phyloP scores from a whole-genome alignment of 225 moss, liverwort and hornwort species.

The Polytrichum commune region DNA sequence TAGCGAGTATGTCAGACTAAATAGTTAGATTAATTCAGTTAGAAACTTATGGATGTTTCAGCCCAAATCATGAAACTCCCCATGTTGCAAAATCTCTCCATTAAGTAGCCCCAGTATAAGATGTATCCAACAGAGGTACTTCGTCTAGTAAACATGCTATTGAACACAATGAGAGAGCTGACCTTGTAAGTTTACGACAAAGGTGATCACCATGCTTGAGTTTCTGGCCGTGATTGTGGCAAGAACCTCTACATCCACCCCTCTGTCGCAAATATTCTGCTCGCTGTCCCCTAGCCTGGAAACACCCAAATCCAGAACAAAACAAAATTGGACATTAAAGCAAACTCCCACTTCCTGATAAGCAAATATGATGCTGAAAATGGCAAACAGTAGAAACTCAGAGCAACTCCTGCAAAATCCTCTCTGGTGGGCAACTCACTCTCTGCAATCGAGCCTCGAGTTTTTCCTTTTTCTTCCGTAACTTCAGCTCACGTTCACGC shows the following conservation, averaged over 20 bases:
- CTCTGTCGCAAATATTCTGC: conserved; percentile 94
- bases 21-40: too few relatives aligned
- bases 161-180: conserved; percentile 17
- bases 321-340: too few relatives aligned
- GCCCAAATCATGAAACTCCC: too few relatives aligned
- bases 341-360: neutral
- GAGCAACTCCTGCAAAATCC: neutral
- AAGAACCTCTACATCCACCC: conserved; percentile 83
- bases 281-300: conserved; percentile 89
- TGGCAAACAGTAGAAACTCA: neutral
- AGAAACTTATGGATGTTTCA: too few relatives aligned
- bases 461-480: conserved; percentile 84
- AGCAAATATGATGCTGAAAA: neutral
- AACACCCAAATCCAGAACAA: too few relatives aligned
- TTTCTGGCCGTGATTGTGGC: conserved; percentile 81
- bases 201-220: conserved; percentile 88
- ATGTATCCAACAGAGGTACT: too few relatives aligned
- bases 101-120: too few relatives aligned
- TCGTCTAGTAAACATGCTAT: neutral
- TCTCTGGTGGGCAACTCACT: conserved; percentile 29
- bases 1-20: too few relatives aligned
- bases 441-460: conserved; percentile 94
- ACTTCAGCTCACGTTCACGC: conserved; percentile 86
- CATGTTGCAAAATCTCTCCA: too few relatives aligned
- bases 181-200: conserved; percentile 96